Evolutionary conservation across 768 basidiomycete species (phyloP).

Genomic region (Russula emetica): DNA sequence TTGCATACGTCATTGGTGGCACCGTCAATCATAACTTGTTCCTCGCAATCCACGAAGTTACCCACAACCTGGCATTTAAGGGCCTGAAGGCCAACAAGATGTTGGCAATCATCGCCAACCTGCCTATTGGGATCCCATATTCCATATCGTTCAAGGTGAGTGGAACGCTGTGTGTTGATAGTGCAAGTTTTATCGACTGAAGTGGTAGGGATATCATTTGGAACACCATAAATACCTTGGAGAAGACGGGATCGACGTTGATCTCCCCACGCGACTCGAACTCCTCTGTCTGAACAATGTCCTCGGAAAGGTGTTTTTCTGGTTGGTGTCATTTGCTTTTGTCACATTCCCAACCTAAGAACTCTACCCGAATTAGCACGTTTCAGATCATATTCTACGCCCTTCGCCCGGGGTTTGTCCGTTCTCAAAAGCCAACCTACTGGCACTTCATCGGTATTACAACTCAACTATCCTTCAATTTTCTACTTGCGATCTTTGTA

Average conservation of each 20-base stretch:
- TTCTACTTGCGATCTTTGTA: constrained; percentile 49
- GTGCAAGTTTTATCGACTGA: background rate
- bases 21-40: constrained; percentile 98
- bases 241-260: constrained; percentile 94
- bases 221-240: constrained; percentile 96
- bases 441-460: constrained; percentile 84
- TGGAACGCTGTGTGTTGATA: background rate
- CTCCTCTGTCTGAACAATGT: constrained; percentile 88
- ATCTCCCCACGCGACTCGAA: constrained; percentile 85
- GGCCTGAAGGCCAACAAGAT: constrained; percentile 78
- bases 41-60: constrained; percentile 97
- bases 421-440: constrained; percentile 68
- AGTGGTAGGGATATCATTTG: constrained; percentile 74
- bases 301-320: constrained; percentile 96
- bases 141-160: constrained; percentile 89
- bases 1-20: constrained; percentile 84
- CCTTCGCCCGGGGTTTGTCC: constrained; percentile 88
- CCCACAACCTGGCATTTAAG: constrained; percentile 92
- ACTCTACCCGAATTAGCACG: constrained; percentile 48
- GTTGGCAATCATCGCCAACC: constrained; percentile 85
- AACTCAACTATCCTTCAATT: constrained; percentile 69
- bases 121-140: constrained; percentile 94
- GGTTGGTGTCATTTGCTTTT: constrained; percentile 43
- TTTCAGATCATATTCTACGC: constrained; percentile 99
- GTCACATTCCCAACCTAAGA: background rate